Conservation (phyloP, 2,329 filamentous ascomycete species). For the Fusarium marasasianum region DNA sequence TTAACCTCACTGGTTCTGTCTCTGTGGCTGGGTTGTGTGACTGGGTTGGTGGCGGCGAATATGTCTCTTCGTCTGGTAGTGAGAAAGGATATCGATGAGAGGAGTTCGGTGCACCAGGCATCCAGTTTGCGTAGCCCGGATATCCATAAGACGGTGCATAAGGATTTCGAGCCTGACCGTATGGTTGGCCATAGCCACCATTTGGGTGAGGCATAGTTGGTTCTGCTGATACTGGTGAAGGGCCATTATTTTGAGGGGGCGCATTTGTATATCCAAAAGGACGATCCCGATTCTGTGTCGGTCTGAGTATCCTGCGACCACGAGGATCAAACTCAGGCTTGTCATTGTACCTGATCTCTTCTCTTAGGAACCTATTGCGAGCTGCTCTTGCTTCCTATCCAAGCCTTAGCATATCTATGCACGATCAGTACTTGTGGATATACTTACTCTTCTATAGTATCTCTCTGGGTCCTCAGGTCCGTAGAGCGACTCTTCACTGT, state of each 20-base stretch:
- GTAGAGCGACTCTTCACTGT: not conserved
- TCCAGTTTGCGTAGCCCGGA: not conserved
- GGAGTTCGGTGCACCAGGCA: not conserved
- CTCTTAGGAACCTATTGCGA: too few relatives aligned
- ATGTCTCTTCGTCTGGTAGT: not conserved
- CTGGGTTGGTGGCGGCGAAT: fast-evolving
- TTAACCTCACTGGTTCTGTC: not conserved
- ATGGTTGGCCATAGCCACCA: not conserved
- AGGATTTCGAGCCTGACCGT: not conserved
- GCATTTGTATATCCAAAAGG: not conserved
- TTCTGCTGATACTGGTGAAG: not conserved
- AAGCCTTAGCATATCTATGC: not conserved
- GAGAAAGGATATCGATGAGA: not conserved
- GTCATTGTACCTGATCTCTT: not conserved
- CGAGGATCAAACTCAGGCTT: not conserved
- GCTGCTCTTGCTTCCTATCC: not conserved
- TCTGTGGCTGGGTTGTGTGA: not conserved
- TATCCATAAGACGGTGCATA: not conserved
- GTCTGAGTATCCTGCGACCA: conserved; percentile 1
- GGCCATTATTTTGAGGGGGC: not conserved
- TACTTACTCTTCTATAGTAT: not conserved
- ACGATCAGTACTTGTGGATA: not conserved
- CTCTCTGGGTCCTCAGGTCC: not conserved
- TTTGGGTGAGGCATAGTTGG: not conserved
- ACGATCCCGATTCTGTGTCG: not conserved